Evolutionary conservation across 1,284 basidiomycete genomes (phyloP).

Genomic region (Marasmius tenuissimus): DNA sequence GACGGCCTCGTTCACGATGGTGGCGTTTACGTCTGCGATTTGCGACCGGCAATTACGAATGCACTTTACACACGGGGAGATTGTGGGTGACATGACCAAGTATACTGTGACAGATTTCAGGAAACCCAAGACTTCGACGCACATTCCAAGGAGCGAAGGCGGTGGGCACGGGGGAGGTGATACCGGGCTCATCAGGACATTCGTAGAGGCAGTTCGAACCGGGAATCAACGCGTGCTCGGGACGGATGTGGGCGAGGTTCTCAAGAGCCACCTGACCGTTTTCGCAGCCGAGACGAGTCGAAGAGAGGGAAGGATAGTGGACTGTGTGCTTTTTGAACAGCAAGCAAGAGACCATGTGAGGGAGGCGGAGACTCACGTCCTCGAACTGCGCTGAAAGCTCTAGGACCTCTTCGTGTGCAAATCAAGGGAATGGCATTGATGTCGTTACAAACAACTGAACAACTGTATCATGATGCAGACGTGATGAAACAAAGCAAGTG

Average conservation of each 20-base stretch:
- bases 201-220: slow-evolving; percentile 69
- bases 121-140: slow-evolving; percentile 44
- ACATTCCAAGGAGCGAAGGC: slow-evolving; percentile 56
- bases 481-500: background rate
- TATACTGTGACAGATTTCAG: slow-evolving; percentile 82
- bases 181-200: slow-evolving; percentile 65
- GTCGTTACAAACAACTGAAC: background rate
- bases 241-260: slow-evolving; percentile 65
- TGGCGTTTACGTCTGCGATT: slow-evolving; percentile 68
- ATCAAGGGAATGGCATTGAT: background rate
- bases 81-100: slow-evolving; percentile 76
- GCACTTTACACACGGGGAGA: slow-evolving; percentile 82
- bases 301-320: slow-evolving; percentile 62
- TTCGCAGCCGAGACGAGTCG: slow-evolving; percentile 84
- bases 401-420: background rate
- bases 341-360: slow-evolving; percentile 37
- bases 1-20: slow-evolving; percentile 83
- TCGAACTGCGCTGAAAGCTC: slow-evolving; percentile 5
- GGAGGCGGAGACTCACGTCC: slow-evolving; percentile 1
- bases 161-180: slow-evolving; percentile 85
- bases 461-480: background rate
- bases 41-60: slow-evolving; percentile 77
- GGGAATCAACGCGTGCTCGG: slow-evolving; percentile 64
- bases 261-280: slow-evolving; percentile 78
- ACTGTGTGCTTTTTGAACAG: slow-evolving; percentile 62